Percentiles rank a stretch among this genome's conserved stretches.
Evolutionary conservation across 2,329 filamentous ascomycete species (phyloP).

Genomic region (Chrysoporthe deuterocubensis): DNA sequence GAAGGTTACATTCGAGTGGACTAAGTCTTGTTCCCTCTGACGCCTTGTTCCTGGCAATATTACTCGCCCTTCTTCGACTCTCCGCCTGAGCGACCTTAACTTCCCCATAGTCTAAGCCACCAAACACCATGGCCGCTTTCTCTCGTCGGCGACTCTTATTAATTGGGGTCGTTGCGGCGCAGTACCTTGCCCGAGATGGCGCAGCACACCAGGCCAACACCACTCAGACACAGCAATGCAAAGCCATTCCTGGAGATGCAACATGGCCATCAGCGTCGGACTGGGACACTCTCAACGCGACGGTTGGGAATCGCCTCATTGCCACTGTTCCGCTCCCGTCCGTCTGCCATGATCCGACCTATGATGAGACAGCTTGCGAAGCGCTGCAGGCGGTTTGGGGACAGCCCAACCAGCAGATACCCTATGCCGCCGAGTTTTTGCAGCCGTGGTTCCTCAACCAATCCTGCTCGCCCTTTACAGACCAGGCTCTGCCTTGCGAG

Average conservation of each 20-base stretch:
- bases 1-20: not conserved
- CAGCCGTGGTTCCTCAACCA: slow-evolving; percentile 37
- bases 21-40: not conserved
- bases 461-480: slow-evolving; percentile 28
- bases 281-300: slow-evolving; percentile 57
- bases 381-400: slow-evolving; percentile 11
- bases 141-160: not conserved
- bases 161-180: not conserved
- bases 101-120: too few relatives aligned
- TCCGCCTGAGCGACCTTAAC: too few relatives aligned
- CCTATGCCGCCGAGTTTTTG: slow-evolving; percentile 35
- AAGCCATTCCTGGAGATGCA: slow-evolving; percentile 46
- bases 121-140: not conserved
- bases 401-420: not conserved
- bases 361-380: slow-evolving; percentile 47
- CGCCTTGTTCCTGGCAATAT: not conserved
- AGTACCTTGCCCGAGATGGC: not conserved
- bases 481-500: slow-evolving; percentile 37
- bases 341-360: slow-evolving; percentile 53
- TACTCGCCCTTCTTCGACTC: not conserved
- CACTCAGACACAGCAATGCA: slow-evolving; percentile 12
- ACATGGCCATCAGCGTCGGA: slow-evolving; percentile 54
- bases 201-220: not conserved
- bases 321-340: slow-evolving; percentile 54
- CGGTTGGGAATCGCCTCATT: slow-evolving; percentile 55